Evolutionary conservation across 352 stramenopile genomes (phyloP).

Genomic region (Globisporangium perplexum): DNA sequence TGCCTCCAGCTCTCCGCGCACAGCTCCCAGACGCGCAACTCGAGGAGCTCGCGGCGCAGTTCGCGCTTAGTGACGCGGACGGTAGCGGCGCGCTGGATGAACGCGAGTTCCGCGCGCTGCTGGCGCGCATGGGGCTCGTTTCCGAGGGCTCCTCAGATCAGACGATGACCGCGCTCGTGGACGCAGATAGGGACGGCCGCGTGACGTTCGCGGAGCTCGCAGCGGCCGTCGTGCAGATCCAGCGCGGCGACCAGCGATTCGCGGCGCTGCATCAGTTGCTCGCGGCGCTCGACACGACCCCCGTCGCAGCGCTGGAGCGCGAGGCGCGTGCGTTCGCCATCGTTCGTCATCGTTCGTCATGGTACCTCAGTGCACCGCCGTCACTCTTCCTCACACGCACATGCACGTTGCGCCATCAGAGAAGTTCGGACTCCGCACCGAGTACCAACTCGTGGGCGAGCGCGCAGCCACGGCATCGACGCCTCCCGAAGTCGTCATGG

Average conservation of each 20-base stretch:
- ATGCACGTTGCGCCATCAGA: conserved; percentile 5
- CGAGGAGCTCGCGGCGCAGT: conserved; percentile 60
- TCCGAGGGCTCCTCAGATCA: conserved; percentile 16
- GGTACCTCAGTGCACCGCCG: no score
- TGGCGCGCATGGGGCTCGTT: conserved; percentile 45
- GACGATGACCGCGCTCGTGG: conserved; percentile 13
- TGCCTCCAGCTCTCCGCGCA: background rate
- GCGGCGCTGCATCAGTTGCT: conserved; percentile 36
- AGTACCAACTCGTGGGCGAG: conserved; percentile 51
- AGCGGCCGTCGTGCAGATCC: conserved; percentile 44
- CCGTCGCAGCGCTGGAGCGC: conserved; percentile 50
- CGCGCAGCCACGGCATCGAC: conserved; percentile 26
- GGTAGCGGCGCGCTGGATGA: conserved; percentile 59
- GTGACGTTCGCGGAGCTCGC: conserved; percentile 62
- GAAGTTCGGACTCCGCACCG: conserved; percentile 48
- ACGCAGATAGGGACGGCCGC: conserved; percentile 51
- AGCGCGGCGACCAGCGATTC: conserved; percentile 47
- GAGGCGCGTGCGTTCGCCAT: conserved; percentile 27
- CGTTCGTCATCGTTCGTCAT: background rate
- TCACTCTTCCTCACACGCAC: no score
- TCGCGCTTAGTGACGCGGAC: conserved; percentile 48
- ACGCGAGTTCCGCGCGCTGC: conserved; percentile 51
- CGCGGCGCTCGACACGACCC: conserved; percentile 51
- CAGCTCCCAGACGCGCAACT: conserved; percentile 40
- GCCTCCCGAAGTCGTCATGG: conserved; percentile 33